Evolutionary conservation across 2,329 filamentous ascomycete species (phyloP).

Genomic region (Macroventuria anomochaeta): DNA sequence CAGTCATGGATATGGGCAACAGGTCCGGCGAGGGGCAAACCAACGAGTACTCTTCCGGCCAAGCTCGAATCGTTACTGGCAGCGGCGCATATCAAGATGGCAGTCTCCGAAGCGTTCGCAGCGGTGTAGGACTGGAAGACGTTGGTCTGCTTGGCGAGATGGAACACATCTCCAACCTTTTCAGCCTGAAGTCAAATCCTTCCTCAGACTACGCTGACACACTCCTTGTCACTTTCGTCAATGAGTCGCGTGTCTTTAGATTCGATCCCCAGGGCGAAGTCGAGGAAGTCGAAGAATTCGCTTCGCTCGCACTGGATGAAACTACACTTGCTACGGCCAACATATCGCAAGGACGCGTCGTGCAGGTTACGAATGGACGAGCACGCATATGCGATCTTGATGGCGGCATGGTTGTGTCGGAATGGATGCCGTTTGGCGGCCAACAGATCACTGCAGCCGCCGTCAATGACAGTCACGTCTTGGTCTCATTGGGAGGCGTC

Average conservation of each 20-base stretch:
- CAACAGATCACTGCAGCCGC: constrained; percentile 78
- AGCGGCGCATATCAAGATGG: constrained; percentile 91
- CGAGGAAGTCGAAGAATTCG: constrained; percentile 82
- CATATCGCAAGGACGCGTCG: constrained; percentile 65
- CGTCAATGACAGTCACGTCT: constrained; percentile 70
- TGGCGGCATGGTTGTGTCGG: constrained; percentile 58
- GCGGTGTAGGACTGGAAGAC: constrained; percentile 91
- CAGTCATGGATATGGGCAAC: constrained; percentile 94
- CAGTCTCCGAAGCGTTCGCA: constrained; percentile 85
- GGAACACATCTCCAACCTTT: constrained; percentile 74
- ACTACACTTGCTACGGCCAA: constrained; percentile 76
- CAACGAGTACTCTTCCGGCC: constrained; percentile 92
- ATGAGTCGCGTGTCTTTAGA: constrained; percentile 81
- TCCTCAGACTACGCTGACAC: constrained; percentile 66
- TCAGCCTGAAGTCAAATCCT: constrained; percentile 66
- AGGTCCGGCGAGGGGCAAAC: constrained; percentile 77
- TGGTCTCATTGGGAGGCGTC: constrained; percentile 80
- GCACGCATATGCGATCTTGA: constrained; percentile 69
- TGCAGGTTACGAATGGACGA: constrained; percentile 76
- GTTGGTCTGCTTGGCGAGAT: constrained; percentile 82
- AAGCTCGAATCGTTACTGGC: constrained; percentile 90
- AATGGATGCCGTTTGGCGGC: constrained; percentile 62
- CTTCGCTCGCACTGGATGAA: constrained; percentile 71
- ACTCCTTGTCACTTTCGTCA: constrained; percentile 79
- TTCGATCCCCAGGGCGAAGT: constrained; percentile 79